Conservation (phyloP, 768 basidiomycete species). For the Agaricus subrufescens region DNA sequence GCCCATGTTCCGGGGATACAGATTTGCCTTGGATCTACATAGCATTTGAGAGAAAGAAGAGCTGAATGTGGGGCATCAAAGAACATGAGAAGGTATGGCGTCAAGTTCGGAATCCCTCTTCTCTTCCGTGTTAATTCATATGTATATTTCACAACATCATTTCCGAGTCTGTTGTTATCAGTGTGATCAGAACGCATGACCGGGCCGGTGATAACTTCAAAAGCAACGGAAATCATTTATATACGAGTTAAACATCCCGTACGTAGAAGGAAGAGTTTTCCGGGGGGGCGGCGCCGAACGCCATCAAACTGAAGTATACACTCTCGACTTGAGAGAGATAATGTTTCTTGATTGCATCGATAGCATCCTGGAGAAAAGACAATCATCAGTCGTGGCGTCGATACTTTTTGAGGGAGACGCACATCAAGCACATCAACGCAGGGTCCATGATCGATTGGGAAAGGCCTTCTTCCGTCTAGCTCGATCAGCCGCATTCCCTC, state of each 20-base stretch:
- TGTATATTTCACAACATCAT: no score
- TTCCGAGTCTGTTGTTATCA: no score
- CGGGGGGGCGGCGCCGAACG: conserved; percentile 28
- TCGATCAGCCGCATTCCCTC: conserved; percentile 61
- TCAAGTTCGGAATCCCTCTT: no score
- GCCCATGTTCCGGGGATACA: no score
- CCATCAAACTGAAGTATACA: conserved; percentile 66
- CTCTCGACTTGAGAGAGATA: conserved; percentile 52
- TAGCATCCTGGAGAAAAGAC: conserved; percentile 48
- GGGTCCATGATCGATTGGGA: conserved; percentile 77
- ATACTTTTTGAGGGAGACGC: conserved; percentile 10
- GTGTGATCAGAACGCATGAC: no score
- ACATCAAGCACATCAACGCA: conserved; percentile 57
- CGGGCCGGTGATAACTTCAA: neutral
- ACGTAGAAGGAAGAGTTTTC: conserved; percentile 2
- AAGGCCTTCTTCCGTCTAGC: conserved; percentile 73
- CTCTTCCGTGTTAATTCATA: no score
- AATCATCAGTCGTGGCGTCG: neutral
- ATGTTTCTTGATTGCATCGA: conserved; percentile 52
- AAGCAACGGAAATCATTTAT: neutral
- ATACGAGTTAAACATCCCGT: neutral
- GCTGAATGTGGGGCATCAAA: no score
- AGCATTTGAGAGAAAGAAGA: neutral
- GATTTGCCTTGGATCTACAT: no score
- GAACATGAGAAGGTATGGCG: no score